Evolutionary conservation across 495 filamentous ascomycete genomes (phyloP).

Genomic region (Parmelia sp.): DNA sequence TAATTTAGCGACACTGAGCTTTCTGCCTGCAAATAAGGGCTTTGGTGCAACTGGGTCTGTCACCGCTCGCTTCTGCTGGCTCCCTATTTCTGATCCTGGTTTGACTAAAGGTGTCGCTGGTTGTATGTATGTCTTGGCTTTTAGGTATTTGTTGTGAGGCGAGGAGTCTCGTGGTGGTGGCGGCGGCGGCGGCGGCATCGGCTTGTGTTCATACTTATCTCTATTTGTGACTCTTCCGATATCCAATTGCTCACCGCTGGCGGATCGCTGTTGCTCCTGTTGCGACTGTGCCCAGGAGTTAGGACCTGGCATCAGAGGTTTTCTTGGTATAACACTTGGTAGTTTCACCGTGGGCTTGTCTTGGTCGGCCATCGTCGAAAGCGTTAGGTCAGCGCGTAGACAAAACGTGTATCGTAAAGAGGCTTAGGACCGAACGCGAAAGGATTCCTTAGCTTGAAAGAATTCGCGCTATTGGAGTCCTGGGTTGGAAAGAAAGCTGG

Average conservation of each 20-base stretch:
- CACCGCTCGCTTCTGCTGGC: conserved; percentile 22
- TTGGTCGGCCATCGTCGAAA: conserved; percentile 12
- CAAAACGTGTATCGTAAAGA: neutral
- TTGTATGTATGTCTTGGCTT: conserved; percentile 21
- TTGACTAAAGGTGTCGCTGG: conserved; percentile 22
- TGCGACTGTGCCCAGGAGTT: conserved; percentile 26
- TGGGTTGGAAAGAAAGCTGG: neutral
- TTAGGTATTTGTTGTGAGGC: neutral
- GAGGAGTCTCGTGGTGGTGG: conserved; percentile 19
- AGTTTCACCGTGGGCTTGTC: conserved; percentile 9
- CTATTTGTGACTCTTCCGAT: conserved; percentile 16
- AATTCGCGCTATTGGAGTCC: neutral
- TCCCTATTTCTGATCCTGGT: neutral
- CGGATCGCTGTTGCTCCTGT: conserved; percentile 8
- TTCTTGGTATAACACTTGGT: conserved; percentile 16
- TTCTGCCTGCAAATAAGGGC: conserved; percentile 18
- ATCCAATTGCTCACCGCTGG: neutral
- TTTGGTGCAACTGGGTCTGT: conserved; percentile 25
- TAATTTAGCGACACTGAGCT: conserved; percentile 22
- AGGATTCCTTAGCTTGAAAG: neutral
- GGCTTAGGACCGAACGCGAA: neutral
- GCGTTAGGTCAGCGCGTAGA: neutral
- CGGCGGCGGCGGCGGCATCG: conserved; percentile 27
- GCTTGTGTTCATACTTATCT: conserved; percentile 28
- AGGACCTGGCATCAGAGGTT: conserved; percentile 14